Evolutionary conservation across 176 grass and related monocot genomes (phyloP).

Genomic region (Aegilops longissima): DNA sequence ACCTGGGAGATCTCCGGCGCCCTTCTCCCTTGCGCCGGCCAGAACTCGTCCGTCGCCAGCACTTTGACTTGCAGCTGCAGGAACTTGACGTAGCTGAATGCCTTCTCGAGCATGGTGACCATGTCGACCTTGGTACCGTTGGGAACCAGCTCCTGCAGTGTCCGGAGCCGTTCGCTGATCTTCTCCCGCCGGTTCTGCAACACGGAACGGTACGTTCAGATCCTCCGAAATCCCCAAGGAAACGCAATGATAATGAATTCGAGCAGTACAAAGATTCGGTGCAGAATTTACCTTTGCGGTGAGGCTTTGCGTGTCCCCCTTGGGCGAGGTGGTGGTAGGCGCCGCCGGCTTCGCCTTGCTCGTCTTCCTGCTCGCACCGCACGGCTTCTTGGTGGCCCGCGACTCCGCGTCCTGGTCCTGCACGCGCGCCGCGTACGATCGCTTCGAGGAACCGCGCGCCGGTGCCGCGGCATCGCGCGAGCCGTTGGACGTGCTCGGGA

Average conservation of each 20-base stretch:
- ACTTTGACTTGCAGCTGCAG: constrained; percentile 98
- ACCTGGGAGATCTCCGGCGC: constrained; percentile 75
- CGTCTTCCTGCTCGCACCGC: constrained; percentile 51
- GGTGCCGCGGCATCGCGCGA: constrained; percentile 28
- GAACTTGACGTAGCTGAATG: constrained; percentile 80
- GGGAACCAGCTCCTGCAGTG: constrained; percentile 92
- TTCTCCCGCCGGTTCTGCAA: constrained; percentile 74
- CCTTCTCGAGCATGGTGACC: constrained; percentile 96
- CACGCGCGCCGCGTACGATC: constrained; percentile 32
- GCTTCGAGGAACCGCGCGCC: constrained; percentile 47
- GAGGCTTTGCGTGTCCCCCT: constrained; percentile 65
- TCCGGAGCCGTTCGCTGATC: constrained; percentile 79
- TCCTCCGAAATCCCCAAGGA: background rate
- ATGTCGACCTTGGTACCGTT: constrained; percentile 88
- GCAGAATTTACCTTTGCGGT: constrained; percentile 59
- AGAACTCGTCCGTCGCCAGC: constrained; percentile 87
- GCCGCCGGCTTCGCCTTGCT: constrained; percentile 47
- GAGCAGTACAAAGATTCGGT: background rate
- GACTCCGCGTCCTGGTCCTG: constrained; percentile 41
- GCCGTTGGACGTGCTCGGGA: constrained; percentile 26
- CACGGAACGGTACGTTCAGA: background rate
- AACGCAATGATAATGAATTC: background rate
- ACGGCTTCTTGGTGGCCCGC: constrained; percentile 57
- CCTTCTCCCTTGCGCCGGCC: constrained; percentile 68
- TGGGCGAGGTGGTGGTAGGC: constrained; percentile 8